Percentiles rank a stretch among this genome's conserved stretches.
Conservation (phyloP, 2,329 filamentous ascomycete species). For the Phaeosphaeria sp. region DNA sequence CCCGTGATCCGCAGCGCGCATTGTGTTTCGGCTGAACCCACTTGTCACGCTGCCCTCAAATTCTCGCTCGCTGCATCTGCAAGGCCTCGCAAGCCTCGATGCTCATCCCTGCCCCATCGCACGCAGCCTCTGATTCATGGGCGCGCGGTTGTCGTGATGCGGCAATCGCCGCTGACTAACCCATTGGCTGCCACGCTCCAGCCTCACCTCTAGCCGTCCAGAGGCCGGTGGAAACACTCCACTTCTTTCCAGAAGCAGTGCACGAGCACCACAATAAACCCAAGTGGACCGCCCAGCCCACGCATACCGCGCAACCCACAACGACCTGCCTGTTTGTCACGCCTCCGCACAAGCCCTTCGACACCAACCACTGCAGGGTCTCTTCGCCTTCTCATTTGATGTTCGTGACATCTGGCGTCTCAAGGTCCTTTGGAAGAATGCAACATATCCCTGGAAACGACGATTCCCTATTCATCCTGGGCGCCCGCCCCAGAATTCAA, state of each 20-base stretch:
- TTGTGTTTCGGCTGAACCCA: constrained; percentile 19
- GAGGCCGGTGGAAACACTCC: constrained; percentile 3
- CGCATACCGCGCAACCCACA: constrained; percentile 1
- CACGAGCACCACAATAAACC: constrained; percentile 17
- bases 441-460: constrained; percentile 15
- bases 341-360: neutral
- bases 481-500: neutral
- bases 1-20: constrained; percentile 7
- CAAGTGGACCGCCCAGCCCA: constrained; percentile 10
- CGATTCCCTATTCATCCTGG: constrained; percentile 6
- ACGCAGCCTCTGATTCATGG: neutral
- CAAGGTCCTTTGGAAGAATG: constrained; percentile 16
- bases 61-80: constrained; percentile 20
- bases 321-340: constrained; percentile 12
- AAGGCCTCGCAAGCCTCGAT: constrained; percentile 14
- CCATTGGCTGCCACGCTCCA: constrained; percentile 6
- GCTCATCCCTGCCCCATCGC: neutral
- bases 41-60: constrained; percentile 26
- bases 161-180: constrained; percentile 13
- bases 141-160: constrained; percentile 7
- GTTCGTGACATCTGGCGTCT: constrained; percentile 8
- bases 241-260: constrained; percentile 28
- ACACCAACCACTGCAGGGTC: constrained; percentile 34
- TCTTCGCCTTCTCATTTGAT: neutral
- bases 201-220: constrained; percentile 14